phyloP scores from a whole-genome alignment of 163 green algal genomes.

The Chlorella variabilis region DNA sequence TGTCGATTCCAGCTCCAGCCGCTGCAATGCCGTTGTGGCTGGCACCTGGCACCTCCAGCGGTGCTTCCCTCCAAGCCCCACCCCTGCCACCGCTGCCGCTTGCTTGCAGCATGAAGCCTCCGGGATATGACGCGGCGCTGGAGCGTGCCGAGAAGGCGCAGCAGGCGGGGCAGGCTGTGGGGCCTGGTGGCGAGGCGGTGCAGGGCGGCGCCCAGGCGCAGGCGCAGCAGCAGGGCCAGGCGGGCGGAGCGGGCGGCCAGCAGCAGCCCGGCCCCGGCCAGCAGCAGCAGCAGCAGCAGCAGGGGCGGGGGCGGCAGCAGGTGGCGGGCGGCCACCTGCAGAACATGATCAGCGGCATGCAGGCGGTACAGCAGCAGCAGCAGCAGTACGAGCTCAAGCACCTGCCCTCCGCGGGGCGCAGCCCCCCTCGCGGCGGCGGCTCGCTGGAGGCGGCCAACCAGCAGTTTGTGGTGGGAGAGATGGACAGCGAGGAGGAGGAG shows the following conservation, averaged over 20 bases:
- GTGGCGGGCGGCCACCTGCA: conserved; percentile 56
- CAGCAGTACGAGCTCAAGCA: conserved; percentile 52
- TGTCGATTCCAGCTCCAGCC: neutral
- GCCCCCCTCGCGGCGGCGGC: conserved; percentile 47
- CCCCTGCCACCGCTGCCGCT: neutral
- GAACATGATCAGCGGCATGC: conserved; percentile 69
- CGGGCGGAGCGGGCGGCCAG: neutral
- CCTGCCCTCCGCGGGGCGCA: conserved; percentile 35
- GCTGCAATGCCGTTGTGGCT: too few species aligned
- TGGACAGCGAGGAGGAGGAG: conserved; percentile 54
- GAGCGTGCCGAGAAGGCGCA: conserved; percentile 39
- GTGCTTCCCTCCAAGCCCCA: neutral
- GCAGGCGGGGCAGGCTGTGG: neutral
- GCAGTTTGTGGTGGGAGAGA: conserved; percentile 45
- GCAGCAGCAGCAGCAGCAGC: conserved; percentile 5
- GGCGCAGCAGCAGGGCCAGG: neutral
- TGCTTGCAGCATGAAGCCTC: conserved; percentile 60
- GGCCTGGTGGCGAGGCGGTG: neutral
- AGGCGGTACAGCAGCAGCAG: neutral
- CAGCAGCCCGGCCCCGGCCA: neutral
- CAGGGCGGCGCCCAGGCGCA: neutral
- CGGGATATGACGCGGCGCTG: conserved; percentile 67
- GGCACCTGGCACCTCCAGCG: too few species aligned
- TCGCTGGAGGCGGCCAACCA: conserved; percentile 44
- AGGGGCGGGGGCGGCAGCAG: conserved; percentile 9